Base-by-base conservation (phyloP, 2,329 filamentous ascomycete species). In the Aspergillus pseudoviridinutans region DNA sequence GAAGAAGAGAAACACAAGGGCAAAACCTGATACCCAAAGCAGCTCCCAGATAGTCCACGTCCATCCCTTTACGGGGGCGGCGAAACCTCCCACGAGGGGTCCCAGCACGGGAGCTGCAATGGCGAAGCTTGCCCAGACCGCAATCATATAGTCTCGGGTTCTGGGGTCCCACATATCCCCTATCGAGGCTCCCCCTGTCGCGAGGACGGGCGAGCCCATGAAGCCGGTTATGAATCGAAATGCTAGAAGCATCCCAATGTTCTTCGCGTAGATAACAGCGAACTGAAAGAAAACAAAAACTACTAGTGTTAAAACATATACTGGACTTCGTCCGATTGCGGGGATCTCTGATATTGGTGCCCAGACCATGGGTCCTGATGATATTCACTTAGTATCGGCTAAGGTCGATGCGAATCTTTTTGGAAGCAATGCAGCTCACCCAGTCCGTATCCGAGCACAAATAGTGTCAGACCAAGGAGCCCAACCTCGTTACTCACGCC, bases 31-130 rank as follows among this genome's bases (percentile, higher is more conserved):
- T 3, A 83, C 75, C 84, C 84, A 88, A 44, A 88, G 72, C 52
- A 87, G 80, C 64, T 86, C 83, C 79, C 84, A 67, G n/a, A 67
- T 86, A 0, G 82, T 82, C 84, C 84, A 87, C 12, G 83, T 78
- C 85, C 85, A 88, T 53, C 72, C 74, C 69, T 84, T 78, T 4
- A 76, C 80, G 1, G 79, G 77, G 5, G 85, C 82, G 4, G 82
- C 78, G 68, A 84, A 89, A 1, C 85, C 85, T 2, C 80, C 81
- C 3, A 89, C 73, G 0, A 88, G 72, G 4, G 87, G 86, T 0
- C 86, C 86, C 0, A 88, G 74, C 12, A 84, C 84, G 0, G 80
- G 82, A 0, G 76, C 80, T 4, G 51, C 78, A 74, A 67, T 60
- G 7, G 67, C 69, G 28, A 66, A 66, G 1, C 78, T 74, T 1